Conservation (phyloP, 2,329 filamentous ascomycete species). For the Elsinoe australis region DNA sequence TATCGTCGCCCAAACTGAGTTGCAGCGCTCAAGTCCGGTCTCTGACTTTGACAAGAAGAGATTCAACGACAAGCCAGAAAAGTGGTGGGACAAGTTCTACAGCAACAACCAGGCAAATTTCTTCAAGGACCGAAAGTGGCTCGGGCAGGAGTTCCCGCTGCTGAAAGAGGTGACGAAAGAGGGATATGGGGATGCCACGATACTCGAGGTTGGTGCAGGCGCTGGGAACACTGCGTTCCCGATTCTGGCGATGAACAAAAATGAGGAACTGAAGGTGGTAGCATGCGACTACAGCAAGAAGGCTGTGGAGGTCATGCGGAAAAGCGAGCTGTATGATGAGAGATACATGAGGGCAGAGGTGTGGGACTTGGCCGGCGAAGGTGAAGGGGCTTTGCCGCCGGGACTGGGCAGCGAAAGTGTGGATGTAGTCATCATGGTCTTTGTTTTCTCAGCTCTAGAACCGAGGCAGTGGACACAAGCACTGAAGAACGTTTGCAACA, state of each 20-base stretch:
- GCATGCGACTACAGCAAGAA: conserved; percentile 95
- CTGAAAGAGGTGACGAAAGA: conserved; percentile 66
- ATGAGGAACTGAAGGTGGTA: conserved; percentile 72
- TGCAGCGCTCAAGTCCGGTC: conserved; percentile 78
- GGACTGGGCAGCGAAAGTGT: conserved; percentile 70
- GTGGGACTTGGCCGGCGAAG: conserved; percentile 72
- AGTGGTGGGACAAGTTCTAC: conserved; percentile 98
- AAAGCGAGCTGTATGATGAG: conserved; percentile 65
- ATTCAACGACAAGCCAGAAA: conserved; percentile 85
- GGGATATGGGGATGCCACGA: conserved; percentile 58
- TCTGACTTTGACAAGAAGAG: conserved; percentile 85
- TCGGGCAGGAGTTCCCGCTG: conserved; percentile 90
- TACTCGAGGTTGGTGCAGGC: conserved; percentile 89
- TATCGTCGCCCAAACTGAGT: conserved; percentile 72
- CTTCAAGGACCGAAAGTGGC: conserved; percentile 98
- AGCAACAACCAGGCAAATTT: conserved; percentile 96
- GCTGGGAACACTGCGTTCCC: conserved; percentile 97
- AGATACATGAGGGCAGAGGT: conserved; percentile 75
- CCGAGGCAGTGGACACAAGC: conserved; percentile 78
- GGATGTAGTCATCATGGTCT: conserved; percentile 89
- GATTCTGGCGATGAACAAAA: conserved; percentile 74
- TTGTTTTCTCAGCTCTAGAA: conserved; percentile 89
- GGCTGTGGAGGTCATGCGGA: conserved; percentile 86
- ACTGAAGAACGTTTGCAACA: conserved; percentile 68
- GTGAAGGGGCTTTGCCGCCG: conserved; percentile 55